phyloP scores from a whole-genome alignment of 495 filamentous ascomycete species.

The Annulohypoxylon bovei region DNA sequence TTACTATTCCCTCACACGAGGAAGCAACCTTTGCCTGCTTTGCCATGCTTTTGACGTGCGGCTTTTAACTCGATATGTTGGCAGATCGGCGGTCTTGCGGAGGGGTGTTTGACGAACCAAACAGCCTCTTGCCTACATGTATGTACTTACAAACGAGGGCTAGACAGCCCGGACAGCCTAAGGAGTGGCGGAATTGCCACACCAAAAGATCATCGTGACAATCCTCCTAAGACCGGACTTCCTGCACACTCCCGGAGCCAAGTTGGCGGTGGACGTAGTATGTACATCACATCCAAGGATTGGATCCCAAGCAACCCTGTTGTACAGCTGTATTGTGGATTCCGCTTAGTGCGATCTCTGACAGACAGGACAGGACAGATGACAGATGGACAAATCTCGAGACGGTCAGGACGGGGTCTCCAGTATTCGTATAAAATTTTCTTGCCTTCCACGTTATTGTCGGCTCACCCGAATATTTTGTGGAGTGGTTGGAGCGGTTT shows the following conservation, averaged over 20 bases:
- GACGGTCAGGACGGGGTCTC: conserved; percentile 5
- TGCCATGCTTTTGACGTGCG: conserved; percentile 15
- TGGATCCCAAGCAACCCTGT: conserved; percentile 25
- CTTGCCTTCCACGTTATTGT: conserved; percentile 10
- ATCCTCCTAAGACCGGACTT: conserved; percentile 42
- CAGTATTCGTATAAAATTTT: conserved; percentile 15
- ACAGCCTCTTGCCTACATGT: conserved; percentile 2
- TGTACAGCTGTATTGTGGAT: conserved; percentile 40
- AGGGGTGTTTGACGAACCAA: conserved; percentile 36
- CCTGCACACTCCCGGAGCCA: conserved; percentile 31
- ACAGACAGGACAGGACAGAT: conserved; percentile 9
- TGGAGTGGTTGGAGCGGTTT: conserved; percentile 35
- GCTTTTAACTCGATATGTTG: conserved; percentile 30
- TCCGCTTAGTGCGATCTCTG: conserved; percentile 22
- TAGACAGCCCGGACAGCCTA: neutral
- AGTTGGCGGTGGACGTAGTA: conserved; percentile 35
- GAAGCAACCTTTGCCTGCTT: conserved; percentile 19
- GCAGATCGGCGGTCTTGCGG: conserved; percentile 33
- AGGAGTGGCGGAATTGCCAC: conserved; percentile 40
- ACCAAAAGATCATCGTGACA: conserved; percentile 41
- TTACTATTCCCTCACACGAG: conserved; percentile 16
- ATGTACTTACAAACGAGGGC: conserved; percentile 9
- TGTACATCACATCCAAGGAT: conserved; percentile 27
- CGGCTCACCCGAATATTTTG: conserved; percentile 25
- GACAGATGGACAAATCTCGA: neutral